phyloP scores from a whole-genome alignment of 2,329 filamentous ascomycete genomes.

The Rutstroemia sp. region DNA sequence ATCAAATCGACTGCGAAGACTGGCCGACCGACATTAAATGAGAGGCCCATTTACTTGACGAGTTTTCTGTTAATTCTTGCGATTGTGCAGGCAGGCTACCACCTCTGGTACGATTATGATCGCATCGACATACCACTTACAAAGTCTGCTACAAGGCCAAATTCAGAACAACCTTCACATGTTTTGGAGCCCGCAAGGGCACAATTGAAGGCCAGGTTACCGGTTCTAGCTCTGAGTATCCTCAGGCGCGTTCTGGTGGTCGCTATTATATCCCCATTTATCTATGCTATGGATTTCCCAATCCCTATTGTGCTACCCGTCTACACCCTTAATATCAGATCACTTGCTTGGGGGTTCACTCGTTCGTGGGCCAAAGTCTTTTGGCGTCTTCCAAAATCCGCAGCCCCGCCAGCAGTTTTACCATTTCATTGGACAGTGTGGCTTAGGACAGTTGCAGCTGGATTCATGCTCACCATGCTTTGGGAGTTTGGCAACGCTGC shows the following conservation, averaged over 20 bases:
- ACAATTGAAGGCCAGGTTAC: conserved; percentile 32
- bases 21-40: conserved; percentile 74
- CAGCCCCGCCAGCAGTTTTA: conserved; percentile 50
- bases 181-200: conserved; percentile 30
- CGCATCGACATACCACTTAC: conserved; percentile 38
- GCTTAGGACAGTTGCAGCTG: conserved; percentile 50
- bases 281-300: conserved; percentile 39
- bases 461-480: conserved; percentile 59
- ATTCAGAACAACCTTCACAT: conserved; percentile 32
- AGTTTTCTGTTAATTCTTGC: conserved; percentile 63
- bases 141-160: conserved; percentile 27
- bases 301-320: conserved; percentile 27
- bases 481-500: conserved; percentile 73
- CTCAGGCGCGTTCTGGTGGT: conserved; percentile 31
- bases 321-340: conserved; percentile 57
- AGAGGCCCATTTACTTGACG: conserved; percentile 75
- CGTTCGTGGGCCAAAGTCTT: conserved; percentile 64
- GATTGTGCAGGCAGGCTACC: conserved; percentile 58
- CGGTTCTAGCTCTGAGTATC: conserved; percentile 28
- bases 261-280: conserved; percentile 33
- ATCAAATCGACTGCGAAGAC: conserved; percentile 62
- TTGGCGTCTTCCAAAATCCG: conserved; percentile 68
- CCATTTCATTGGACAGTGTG: conserved; percentile 52
- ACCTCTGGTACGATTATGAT: conserved; percentile 70
- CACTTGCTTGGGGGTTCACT: conserved; percentile 59